phyloP scores from a whole-genome alignment of 192 early-diverging fungal species.

The Rhizoclosmatium sp. region DNA sequence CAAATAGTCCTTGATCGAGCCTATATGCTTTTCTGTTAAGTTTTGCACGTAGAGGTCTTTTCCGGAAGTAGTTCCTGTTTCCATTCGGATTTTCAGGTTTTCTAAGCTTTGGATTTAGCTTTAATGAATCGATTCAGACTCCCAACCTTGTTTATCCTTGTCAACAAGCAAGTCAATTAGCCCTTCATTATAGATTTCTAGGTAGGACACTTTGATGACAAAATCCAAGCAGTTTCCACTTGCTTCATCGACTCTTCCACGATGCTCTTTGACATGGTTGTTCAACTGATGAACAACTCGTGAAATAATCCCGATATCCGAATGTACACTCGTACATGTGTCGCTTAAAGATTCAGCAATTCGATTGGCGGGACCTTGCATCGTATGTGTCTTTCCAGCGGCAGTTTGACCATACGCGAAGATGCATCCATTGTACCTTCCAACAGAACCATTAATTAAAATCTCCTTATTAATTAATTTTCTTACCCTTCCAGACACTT shows the following conservation, averaged over 20 bases:
- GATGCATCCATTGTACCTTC: constrained; percentile 50
- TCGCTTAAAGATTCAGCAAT: constrained; percentile 31
- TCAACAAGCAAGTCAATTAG: constrained; percentile 50
- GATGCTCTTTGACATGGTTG: constrained; percentile 27
- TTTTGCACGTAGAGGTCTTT: constrained; percentile 54
- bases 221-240: constrained; percentile 50
- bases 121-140: neutral
- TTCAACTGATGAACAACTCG: constrained; percentile 43
- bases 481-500: constrained; percentile 49
- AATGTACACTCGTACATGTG: constrained; percentile 29
- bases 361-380: constrained; percentile 42
- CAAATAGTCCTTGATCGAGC: constrained; percentile 39
- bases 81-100: constrained; percentile 52
- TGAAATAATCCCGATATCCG: constrained; percentile 35
- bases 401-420: constrained; percentile 60
- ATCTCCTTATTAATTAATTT: neutral
- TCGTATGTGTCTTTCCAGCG: constrained; percentile 58
- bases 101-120: constrained; percentile 15
- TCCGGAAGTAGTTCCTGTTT: constrained; percentile 48
- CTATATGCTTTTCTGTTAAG: constrained; percentile 48
- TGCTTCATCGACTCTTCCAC: constrained; percentile 32
- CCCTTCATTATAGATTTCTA: constrained; percentile 60
- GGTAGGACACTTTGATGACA: constrained; percentile 47
- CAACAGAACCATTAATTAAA: neutral
- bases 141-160: constrained; percentile 43